Evolutionary conservation across 2,329 filamentous ascomycete genomes (phyloP), one percentile per base, ranked within the genome.

Genomic region (Neopestalotiopsis sp.): DNA sequence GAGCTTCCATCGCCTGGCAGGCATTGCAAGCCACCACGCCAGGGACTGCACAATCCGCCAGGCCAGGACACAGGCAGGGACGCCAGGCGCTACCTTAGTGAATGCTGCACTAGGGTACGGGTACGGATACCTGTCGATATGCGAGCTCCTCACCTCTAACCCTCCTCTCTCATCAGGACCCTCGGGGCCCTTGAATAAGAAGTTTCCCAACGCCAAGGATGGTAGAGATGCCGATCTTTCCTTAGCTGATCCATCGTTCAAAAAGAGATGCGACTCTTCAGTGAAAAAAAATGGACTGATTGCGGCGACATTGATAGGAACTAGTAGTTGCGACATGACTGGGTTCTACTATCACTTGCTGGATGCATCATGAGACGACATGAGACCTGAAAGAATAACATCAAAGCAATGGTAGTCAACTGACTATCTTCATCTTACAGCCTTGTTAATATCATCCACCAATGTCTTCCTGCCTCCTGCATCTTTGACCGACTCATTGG

Each of bases 201-300:
- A 67, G 65, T 9, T 14, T 57, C 30, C 17, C 12, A 53, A 40
- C 30, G 66, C 66, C 66, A 67, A 67, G 66, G 34, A 24, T 56
- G 66, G n/a, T 56, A 45, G 42, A 63, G 20, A 12, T 28, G 66
- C 49, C 40, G 66, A 67, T 67, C 66, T 62, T 67, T 67, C 28
- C 66, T 58, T 6, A 45, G 20, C 61, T 62, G 14, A 61, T 24
- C 10, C 14, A 42, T 38, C 58, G n/a, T 34, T 28, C 45, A 42
- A 34, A n/a, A 17, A 57, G 20, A 66, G 32, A 24, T 32, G 49
- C 28, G 20, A 20, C n/a, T 34, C 30, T 20, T 38, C 13, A 20
- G 5, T 24, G 14, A 62, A 38, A 13, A 28, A 24, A 34, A 66
- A 66, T 66, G 63, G 20, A 57, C 42, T 57, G 63, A 66, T 66